Evolutionary conservation across 106 monocot genomes (phyloP), one percentile per base, ranked within the genome.

Genomic region (Allium fistulosum): DNA sequence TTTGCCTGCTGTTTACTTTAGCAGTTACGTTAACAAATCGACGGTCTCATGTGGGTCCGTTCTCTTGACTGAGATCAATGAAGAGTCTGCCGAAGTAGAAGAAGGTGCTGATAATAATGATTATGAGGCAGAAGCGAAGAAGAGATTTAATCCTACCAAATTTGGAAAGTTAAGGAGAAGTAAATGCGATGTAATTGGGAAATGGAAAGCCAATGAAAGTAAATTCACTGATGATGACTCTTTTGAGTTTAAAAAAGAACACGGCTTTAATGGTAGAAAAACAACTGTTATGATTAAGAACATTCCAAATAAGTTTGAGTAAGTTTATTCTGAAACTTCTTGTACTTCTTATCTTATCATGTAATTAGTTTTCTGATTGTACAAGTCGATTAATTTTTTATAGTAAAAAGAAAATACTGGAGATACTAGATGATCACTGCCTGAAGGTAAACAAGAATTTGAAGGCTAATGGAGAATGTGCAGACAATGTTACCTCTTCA

Each of bases 361-460:
- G 3, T 55, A 15, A 1, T 55, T 55, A 12, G 1, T 55, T 55
- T 15, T 15, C 55, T 15, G 15, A 12, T 55, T 12, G n/a, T n/a
- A 56, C 55, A 56, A 56, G 2, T 9, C 4, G 11, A n/a, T 56
- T n/a, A 4, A 11, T n/a, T 37, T 26, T 18, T 46, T 6, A 22
- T 48, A 64, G 63, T 15, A 64, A 15, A 48, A 46, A 48, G 63
- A 64, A 6, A 16, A 48, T 64, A 0, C 7, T 47, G 13, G 63
- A 15, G 7, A n/a, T 64, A 9, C 63, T 64, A 1, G 63, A 64
- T 48, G 46, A 48, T 7, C 63, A 64, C 17, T 64, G 63, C 63
- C 13, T 16, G 46, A 16, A 64, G 0, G 63, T 47, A 48, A 64
- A 64, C 46, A 16, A 64, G 63, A 15, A 48, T 2, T 9, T 64